Base-by-base conservation (phyloP, 192 early-diverging fungal species). In the Fimicolochytrium jonesii region DNA sequence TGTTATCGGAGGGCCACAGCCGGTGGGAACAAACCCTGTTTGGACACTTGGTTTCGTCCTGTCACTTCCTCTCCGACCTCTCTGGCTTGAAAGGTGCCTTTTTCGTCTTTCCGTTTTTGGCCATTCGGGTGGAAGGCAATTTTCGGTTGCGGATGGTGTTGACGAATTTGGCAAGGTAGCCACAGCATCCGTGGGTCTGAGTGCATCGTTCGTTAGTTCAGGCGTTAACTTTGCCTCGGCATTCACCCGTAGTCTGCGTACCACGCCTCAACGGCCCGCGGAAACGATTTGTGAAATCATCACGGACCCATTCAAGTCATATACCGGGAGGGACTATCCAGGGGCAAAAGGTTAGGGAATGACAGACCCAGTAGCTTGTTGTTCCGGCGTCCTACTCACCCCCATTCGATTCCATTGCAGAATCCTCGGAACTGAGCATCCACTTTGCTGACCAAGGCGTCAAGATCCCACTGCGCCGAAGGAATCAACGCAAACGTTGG, bases 41-140 rank as follows among this genome's bases (percentile, higher is more conserved):
- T 18, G 67, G 67, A 2, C 15, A 20, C 3, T n/a, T 68, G 26
- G 54, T 68, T 13, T 66, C 61, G 10, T 42, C 61, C 11, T 68
- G 51, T 15, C 41, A 64, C 42, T 56, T 42, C 30, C 67, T 68
- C 18, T 35, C 50, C 25, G 67, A 68, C 56, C 45, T 68, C 0
- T 28, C 23, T 23, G 67, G 67, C 6, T 20, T 23, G 6, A 64
- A 68, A 64, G 72, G 69, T 11, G 57, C 61, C 9, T 74, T 59
- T 31, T 74, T 74, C 53, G 62, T 71, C 11, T 74, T 74, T 64
- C 55, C 67, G 5, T 68, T 72, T 23, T 48, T 74, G 35, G 29
- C 44, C 42, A 47, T 74, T 6, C 60, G 72, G 6, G 46, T 69
- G 28, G 60, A 66, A 18, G 72, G 72, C 6, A 45, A 10, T 13